phyloP scores from a whole-genome alignment of 1,139 yeast species.

The Kodamaea sp. region DNA sequence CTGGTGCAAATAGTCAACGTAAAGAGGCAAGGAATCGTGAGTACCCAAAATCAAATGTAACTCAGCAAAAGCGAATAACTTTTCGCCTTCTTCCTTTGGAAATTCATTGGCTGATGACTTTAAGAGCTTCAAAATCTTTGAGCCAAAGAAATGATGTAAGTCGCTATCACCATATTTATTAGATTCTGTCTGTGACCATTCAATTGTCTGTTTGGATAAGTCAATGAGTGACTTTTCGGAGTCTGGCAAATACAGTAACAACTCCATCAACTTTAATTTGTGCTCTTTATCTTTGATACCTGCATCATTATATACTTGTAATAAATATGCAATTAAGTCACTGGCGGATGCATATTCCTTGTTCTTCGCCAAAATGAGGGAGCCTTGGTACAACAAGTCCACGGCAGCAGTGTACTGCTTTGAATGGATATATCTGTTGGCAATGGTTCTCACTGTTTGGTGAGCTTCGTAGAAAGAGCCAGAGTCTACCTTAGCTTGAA shows the following conservation, averaged over 20 bases:
- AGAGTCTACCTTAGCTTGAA: conserved; percentile 62
- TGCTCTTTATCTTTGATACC: conserved; percentile 29
- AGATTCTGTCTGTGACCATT: conserved; percentile 56
- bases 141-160: conserved; percentile 72
- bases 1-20: conserved; percentile 51
- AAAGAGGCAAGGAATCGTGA: conserved; percentile 49
- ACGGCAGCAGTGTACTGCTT: conserved; percentile 67
- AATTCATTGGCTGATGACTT: conserved; percentile 17
- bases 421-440: conserved; percentile 73
- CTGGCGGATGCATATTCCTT: conserved; percentile 76
- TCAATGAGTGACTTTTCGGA: conserved; percentile 66
- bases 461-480: conserved; percentile 93
- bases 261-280: conserved; percentile 38
- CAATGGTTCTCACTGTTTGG: conserved; percentile 85
- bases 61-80: conserved; percentile 43
- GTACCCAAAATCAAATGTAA: conserved; percentile 68
- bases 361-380: conserved; percentile 62
- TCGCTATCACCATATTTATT: conserved; percentile 69
- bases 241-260: conserved; percentile 51
- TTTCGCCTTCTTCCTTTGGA: conserved; percentile 27
- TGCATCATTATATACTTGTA: conserved; percentile 63
- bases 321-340: conserved; percentile 68
- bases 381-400: conserved; percentile 68
- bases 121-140: conserved; percentile 45
- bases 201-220: conserved; percentile 58